Percentiles rank a stretch among this genome's conserved stretches.
These are phyloP conservation scores for Corymbia maculata DNA, from an alignment of 345 rosid genomes.

Conservation along the genomic window DNA sequence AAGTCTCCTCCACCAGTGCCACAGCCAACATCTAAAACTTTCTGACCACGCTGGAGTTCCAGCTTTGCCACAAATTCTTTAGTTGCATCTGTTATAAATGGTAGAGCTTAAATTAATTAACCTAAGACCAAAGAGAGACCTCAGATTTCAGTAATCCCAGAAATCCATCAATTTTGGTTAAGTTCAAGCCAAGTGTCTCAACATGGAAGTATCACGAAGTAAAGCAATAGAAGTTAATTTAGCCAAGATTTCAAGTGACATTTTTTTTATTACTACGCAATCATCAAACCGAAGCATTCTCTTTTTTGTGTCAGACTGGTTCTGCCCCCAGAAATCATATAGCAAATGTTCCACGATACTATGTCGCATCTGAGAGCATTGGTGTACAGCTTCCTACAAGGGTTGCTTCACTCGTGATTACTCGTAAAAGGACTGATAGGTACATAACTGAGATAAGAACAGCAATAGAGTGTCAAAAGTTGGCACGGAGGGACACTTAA, in stretches of 20 bases:
- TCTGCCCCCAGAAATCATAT: neutral
- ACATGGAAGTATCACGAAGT: neutral
- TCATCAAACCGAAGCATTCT: neutral
- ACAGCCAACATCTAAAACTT: conserved; percentile 96
- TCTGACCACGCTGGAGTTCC: conserved; percentile 86
- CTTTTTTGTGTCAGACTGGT: neutral
- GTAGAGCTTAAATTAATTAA: neutral
- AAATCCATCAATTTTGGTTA: neutral
- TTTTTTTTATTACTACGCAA: neutral
- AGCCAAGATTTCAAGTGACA: neutral
- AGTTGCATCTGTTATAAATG: conserved; percentile 57
- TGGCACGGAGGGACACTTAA: too few species aligned
- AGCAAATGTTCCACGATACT: neutral
- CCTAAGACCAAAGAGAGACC: neutral
- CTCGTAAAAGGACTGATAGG: neutral
- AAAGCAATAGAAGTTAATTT: neutral
- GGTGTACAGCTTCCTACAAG: neutral
- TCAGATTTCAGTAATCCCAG: neutral
- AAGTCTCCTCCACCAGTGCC: conserved; percentile 99
- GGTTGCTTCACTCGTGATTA: neutral
- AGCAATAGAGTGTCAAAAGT: conserved; percentile 56
- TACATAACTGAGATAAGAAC: too few species aligned
- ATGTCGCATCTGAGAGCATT: neutral
- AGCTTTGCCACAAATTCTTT: conserved; percentile 86
- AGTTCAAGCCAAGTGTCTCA: neutral